These are phyloP conservation scores for Blumeria hordei DNA, from an alignment of 2,329 filamentous ascomycete species.

Conservation along the genomic window DNA sequence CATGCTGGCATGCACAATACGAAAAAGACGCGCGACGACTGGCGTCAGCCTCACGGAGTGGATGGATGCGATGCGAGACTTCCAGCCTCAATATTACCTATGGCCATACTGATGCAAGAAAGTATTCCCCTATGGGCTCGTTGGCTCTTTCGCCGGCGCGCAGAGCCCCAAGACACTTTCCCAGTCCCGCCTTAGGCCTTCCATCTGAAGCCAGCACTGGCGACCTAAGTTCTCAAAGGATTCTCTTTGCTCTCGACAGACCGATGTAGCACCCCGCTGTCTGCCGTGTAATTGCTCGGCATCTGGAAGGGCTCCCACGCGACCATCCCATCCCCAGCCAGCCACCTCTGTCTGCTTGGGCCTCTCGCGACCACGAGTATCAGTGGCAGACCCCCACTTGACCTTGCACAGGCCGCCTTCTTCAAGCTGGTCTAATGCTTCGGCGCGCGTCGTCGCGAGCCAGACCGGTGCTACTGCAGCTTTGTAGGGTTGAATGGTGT, in stretches of 20 bases:
- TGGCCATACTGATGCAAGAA: too few relatives aligned
- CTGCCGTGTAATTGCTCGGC: conserved; percentile 30
- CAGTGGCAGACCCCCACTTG: conserved; percentile 70
- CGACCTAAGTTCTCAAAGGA: conserved; percentile 38
- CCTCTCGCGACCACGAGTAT: conserved; percentile 29
- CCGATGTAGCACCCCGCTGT: conserved; percentile 29
- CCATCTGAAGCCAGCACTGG: conserved; percentile 45
- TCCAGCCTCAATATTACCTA: too few relatives aligned
- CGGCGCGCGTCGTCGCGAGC: conserved; percentile 45
- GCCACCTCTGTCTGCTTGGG: conserved; percentile 63
- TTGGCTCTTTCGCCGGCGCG: not conserved
- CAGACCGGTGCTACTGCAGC: conserved; percentile 57
- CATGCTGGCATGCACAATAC: too few relatives aligned
- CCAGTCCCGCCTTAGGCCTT: conserved; percentile 44
- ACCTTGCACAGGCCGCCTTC: conserved; percentile 23
- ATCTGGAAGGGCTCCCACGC: conserved; percentile 20
- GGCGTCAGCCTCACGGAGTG: too few relatives aligned
- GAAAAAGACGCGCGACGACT: too few relatives aligned
- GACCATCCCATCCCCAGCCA: conserved; percentile 57
- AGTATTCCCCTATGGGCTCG: too few relatives aligned
- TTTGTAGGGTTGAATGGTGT: conserved; percentile 49
- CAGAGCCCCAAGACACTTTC: conserved; percentile 17
- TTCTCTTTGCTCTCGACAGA: conserved; percentile 33
- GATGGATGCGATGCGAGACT: too few relatives aligned
- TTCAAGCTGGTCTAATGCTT: conserved; percentile 31